These are phyloP conservation scores for Cardiospermum halicacabum DNA, from an alignment of 345 rosid genomes.

Conservation along the genomic window DNA sequence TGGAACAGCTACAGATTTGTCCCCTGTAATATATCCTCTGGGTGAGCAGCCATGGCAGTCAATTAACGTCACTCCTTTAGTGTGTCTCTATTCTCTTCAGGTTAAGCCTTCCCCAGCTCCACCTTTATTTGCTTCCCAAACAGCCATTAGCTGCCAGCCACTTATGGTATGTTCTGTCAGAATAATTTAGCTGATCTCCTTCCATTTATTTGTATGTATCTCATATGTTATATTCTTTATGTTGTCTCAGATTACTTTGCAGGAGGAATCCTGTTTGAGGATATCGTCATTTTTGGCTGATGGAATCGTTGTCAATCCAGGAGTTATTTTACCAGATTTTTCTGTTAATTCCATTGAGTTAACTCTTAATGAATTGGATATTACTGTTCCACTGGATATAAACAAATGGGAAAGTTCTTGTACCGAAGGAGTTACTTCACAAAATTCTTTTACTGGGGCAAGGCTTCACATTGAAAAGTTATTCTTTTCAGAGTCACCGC, in stretches of 20 bases:
- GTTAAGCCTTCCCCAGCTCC: conserved; percentile 88
- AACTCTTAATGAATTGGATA: conserved; percentile 64
- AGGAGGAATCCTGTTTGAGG: conserved; percentile 96
- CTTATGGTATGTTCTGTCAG: conserved; percentile 69
- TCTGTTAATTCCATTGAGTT: conserved; percentile 67
- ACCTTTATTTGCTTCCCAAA: conserved; percentile 74
- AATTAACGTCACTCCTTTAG: conserved; percentile 59
- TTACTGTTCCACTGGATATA: conserved; percentile 69
- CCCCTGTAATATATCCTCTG: conserved; percentile 89
- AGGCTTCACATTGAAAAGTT: conserved; percentile 80
- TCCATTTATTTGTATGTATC: conserved; percentile 3
- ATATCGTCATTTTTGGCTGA: conserved; percentile 92
- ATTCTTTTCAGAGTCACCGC: conserved; percentile 82
- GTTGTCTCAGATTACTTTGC: conserved; percentile 73
- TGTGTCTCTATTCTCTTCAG: conserved; percentile 80
- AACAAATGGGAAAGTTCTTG: conserved; percentile 34
- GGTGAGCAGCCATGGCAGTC: conserved; percentile 64
- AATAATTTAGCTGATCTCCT: conserved; percentile 6
- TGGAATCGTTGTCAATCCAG: conserved; percentile 83
- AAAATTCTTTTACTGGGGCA: conserved; percentile 73
- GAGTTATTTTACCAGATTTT: conserved; percentile 70
- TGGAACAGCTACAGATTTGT: conserved; percentile 67
- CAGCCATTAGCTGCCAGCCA: conserved; percentile 86
- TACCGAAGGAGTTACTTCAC: conserved; percentile 21
- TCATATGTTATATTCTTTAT: conserved; percentile 13